phyloP scores from a whole-genome alignment of 352 stramenopile genomes.

The Peronosclerospora sorghi region DNA sequence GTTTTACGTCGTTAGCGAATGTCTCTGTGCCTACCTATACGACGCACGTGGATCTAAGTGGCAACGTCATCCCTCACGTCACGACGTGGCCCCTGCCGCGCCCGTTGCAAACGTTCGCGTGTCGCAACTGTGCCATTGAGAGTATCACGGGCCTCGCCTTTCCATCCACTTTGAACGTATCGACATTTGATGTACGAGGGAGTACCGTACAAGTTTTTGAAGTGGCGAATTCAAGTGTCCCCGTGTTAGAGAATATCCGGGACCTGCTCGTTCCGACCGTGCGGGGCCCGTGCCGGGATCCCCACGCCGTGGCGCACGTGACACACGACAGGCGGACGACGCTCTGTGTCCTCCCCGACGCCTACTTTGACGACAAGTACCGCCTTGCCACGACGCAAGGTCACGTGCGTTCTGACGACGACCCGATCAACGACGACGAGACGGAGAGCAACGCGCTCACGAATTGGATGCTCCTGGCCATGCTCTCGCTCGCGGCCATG shows the following conservation, averaged over 20 bases:
- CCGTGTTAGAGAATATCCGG: constrained; percentile 14
- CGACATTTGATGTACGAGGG: constrained; percentile 16
- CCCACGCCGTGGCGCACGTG: constrained; percentile 11
- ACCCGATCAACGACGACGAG: too few species aligned
- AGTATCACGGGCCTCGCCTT: constrained; percentile 21
- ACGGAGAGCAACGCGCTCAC: background rate
- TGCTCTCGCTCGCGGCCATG: constrained; percentile 20
- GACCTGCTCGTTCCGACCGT: constrained; percentile 2
- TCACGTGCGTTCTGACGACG: too few species aligned
- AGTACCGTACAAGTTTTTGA: constrained; percentile 19
- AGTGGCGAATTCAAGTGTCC: constrained; percentile 14
- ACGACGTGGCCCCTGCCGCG: constrained; percentile 25
- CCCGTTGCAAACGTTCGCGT: constrained; percentile 20
- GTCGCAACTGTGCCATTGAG: constrained; percentile 14
- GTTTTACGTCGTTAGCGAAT: constrained; percentile 15
- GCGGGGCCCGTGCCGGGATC: constrained; percentile 8
- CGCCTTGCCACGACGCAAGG: constrained; percentile 11
- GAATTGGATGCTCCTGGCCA: constrained; percentile 29
- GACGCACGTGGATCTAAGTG: constrained; percentile 12
- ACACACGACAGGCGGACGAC: constrained; percentile 18
- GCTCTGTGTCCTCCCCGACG: constrained; percentile 25
- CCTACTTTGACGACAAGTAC: constrained; percentile 22
- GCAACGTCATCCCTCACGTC: constrained; percentile 19
- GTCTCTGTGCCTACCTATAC: constrained; percentile 13
- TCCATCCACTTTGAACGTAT: constrained; percentile 19